Percentiles rank a stretch among this genome's conserved stretches.
phyloP scores from a whole-genome alignment of 1,284 basidiomycete species.

The Phellinidium pouzarii region DNA sequence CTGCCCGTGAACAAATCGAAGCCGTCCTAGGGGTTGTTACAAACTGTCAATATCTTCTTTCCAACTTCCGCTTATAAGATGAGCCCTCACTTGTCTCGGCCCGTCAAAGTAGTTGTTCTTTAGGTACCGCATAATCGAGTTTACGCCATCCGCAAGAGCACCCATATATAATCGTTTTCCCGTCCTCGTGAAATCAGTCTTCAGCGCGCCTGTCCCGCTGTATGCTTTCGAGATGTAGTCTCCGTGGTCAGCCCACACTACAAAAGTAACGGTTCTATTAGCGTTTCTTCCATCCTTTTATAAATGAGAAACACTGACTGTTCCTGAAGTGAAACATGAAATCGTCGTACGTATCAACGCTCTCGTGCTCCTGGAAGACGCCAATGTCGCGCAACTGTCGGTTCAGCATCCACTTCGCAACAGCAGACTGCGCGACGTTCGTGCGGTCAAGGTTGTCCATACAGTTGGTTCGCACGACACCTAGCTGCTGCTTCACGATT shows the following conservation, averaged over 20 bases:
- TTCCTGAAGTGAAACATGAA: constrained; percentile 85
- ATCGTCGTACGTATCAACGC: constrained; percentile 71
- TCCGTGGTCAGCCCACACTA: constrained; percentile 98
- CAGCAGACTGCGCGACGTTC: constrained; percentile 89
- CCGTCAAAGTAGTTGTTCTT: constrained; percentile 99
- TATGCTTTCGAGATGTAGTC: constrained; percentile 90
- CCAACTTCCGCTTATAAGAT: not conserved
- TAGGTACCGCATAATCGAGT: constrained; percentile 82
- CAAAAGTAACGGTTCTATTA: constrained; percentile 11
- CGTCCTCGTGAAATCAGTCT: constrained; percentile 95
- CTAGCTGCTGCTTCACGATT: constrained; percentile 53
- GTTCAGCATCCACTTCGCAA: constrained; percentile 82
- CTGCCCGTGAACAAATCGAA: constrained; percentile 92
- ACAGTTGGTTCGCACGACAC: constrained; percentile 78
- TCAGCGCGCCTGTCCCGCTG: constrained; percentile 92
- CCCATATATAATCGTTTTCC: constrained; percentile 84
- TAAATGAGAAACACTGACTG: constrained; percentile 44
- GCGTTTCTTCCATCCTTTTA: constrained; percentile 14
- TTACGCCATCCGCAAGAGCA: constrained; percentile 80
- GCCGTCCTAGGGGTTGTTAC: constrained; percentile 55
- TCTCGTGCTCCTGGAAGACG: constrained; percentile 62
- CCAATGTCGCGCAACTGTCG: constrained; percentile 72
- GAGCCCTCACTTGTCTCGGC: constrained; percentile 68
- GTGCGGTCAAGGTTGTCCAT: constrained; percentile 98
- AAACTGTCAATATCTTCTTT: not conserved